phyloP scores from a whole-genome alignment of 78 protist genomes.

The Monocercomonoides exilis region DNA sequence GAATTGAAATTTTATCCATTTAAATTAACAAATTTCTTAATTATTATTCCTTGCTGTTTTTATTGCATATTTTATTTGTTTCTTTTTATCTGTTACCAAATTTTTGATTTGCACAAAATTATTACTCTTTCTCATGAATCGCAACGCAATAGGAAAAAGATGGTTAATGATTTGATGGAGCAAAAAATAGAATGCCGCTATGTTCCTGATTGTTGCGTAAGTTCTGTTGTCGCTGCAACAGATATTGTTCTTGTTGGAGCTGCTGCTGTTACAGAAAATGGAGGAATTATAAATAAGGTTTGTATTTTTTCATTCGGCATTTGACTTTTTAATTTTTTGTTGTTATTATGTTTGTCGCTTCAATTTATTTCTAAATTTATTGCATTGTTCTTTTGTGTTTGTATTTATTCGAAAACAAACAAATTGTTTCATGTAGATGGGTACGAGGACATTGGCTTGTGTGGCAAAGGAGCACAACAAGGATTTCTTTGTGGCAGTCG shows the following conservation, averaged over 20 bases:
- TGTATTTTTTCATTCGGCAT: conserved; percentile 2
- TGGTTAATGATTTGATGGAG: conserved; percentile 34
- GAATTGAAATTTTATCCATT: no score
- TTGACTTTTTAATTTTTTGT: background rate
- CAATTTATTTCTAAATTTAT: background rate
- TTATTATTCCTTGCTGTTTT: background rate
- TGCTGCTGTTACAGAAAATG: conserved; percentile 90
- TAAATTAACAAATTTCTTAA: background rate
- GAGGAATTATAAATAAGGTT: conserved; percentile 86
- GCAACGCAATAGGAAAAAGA: no score
- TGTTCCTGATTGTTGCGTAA: conserved; percentile 81
- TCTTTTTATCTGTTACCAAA: no score
- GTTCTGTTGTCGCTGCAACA: conserved; percentile 47
- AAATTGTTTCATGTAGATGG: conserved; percentile 21
- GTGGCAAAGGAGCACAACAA: conserved; percentile 71
- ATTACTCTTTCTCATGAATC: background rate
- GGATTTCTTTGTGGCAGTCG: conserved; percentile 90
- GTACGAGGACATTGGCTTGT: conserved; percentile 73
- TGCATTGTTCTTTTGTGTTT: background rate
- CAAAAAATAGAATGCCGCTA: conserved; percentile 63
- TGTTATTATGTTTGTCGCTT: background rate
- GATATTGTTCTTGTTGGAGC: conserved; percentile 87
- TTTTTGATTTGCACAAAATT: background rate
- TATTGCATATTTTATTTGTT: background rate
- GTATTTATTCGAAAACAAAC: background rate